Evolutionary conservation across 352 stramenopile species (phyloP).

Genomic region (Phytophthora hybrid): DNA sequence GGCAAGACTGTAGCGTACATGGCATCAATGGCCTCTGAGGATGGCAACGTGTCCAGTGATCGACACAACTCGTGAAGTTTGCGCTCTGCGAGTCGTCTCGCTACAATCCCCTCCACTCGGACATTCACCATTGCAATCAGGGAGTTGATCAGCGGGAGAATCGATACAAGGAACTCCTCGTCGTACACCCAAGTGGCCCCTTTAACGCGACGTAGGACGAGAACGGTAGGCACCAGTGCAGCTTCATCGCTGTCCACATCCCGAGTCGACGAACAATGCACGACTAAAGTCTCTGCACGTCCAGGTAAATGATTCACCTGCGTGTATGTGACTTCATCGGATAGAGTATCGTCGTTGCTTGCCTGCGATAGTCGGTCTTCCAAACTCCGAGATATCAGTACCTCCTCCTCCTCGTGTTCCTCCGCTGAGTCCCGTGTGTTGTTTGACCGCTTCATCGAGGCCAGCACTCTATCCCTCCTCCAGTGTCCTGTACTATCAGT

Average conservation of each 20-base stretch:
- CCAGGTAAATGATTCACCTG: conserved; percentile 17
- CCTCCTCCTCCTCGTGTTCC: background rate
- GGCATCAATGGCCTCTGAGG: conserved; percentile 16
- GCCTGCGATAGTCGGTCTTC: conserved; percentile 2
- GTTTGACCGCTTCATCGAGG: too few species aligned
- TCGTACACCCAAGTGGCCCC: conserved; percentile 62
- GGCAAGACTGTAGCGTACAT: conserved; percentile 39
- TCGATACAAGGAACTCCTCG: too few species aligned
- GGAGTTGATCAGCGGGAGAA: conserved; percentile 55
- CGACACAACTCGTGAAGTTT: conserved; percentile 35
- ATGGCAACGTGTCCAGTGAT: conserved; percentile 24
- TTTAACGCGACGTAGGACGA: conserved; percentile 60
- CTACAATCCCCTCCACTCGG: conserved; percentile 57
- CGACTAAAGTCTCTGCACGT: conserved; percentile 32
- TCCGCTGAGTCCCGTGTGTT: too few species aligned
- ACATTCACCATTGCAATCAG: conserved; percentile 56
- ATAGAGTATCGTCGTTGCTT: background rate
- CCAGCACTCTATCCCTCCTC: too few species aligned
- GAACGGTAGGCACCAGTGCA: conserved; percentile 28
- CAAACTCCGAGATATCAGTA: background rate
- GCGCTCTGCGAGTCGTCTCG: conserved; percentile 37
- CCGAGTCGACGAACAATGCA: conserved; percentile 34
- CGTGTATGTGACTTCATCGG: background rate
- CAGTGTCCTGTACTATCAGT: too few species aligned
- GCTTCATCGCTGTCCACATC: conserved; percentile 42